A percentile compares a stretch with the other conserved stretches of the same genome.
Evolutionary conservation across 169 alveolate genomes (phyloP).

Genomic region (Plasmodium gaboni): DNA sequence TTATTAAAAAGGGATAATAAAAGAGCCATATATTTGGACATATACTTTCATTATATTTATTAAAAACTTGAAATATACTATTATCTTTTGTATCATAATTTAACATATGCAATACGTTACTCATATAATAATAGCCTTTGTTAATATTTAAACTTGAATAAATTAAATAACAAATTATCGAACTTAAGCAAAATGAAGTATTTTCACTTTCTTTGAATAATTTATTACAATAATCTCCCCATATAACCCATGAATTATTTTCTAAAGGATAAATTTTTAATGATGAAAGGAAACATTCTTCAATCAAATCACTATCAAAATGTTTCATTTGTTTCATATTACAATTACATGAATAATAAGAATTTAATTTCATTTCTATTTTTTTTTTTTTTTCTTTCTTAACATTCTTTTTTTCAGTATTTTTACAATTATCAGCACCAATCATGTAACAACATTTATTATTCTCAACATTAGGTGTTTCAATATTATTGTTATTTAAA

Average conservation of each 20-base stretch:
- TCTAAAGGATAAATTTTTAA: slow-evolving; percentile 46
- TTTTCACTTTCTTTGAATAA: slow-evolving; percentile 42
- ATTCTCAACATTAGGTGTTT: too few species aligned
- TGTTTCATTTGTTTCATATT: slow-evolving; percentile 12
- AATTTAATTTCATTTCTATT: slow-evolving; percentile 3
- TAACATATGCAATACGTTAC: slow-evolving; percentile 64
- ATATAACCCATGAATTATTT: slow-evolving; percentile 52
- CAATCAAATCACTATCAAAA: slow-evolving; percentile 53
- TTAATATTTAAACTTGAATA: slow-evolving; percentile 43
- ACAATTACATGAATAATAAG: slow-evolving; percentile 24
- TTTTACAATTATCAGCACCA: too few species aligned
- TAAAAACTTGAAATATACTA: slow-evolving; percentile 40
- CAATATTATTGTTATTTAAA: too few species aligned
- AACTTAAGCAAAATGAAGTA: slow-evolving; percentile 33
- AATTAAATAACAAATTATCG: slow-evolving; percentile 66
- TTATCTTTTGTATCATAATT: slow-evolving; percentile 37
- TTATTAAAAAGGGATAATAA: slow-evolving; percentile 59
- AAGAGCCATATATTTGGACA: slow-evolving; percentile 65
- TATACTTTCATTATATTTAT: slow-evolving; percentile 57
- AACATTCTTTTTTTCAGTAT: slow-evolving; percentile 2
- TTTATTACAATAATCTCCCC: slow-evolving; percentile 72
- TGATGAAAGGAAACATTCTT: slow-evolving; percentile 69
- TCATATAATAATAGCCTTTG: slow-evolving; percentile 48
- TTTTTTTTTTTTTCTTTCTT: slow-evolving; percentile 24
- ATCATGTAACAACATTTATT: too few species aligned